These are phyloP conservation scores for Coemansia biformis DNA, from an alignment of 192 early-diverging fungal species.

Conservation along the genomic window DNA sequence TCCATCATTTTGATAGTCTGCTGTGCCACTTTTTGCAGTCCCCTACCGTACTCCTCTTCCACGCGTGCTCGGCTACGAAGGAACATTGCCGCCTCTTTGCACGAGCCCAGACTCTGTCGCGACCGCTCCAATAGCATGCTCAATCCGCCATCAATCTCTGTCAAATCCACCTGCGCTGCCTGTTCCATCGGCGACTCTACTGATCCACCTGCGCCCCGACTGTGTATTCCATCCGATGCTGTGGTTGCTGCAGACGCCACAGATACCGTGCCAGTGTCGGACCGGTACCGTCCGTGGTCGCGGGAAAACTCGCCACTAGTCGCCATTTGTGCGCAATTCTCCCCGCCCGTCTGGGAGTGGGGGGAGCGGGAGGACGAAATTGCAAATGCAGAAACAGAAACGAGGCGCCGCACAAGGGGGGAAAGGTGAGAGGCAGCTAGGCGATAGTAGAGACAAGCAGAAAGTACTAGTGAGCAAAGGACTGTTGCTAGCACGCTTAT, in stretches of 20 bases:
- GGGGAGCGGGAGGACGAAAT: background rate
- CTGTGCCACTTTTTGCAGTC: slow-evolving; percentile 72
- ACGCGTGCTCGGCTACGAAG: slow-evolving; percentile 83
- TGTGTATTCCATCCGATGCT: slow-evolving; percentile 17
- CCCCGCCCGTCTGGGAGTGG: too few relatives aligned
- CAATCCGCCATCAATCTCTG: slow-evolving; percentile 46
- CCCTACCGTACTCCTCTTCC: slow-evolving; percentile 85
- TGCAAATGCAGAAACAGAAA: background rate
- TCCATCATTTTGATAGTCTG: slow-evolving; percentile 56
- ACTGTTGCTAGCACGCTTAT: too few relatives aligned
- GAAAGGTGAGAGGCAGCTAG: too few relatives aligned
- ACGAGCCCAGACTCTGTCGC: slow-evolving; percentile 40
- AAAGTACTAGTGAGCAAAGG: too few relatives aligned
- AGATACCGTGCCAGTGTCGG: slow-evolving; percentile 10
- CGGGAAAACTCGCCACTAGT: slow-evolving; percentile 2
- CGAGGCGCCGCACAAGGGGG: too few relatives aligned
- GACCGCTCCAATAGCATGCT: slow-evolving; percentile 44
- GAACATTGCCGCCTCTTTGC: slow-evolving; percentile 65
- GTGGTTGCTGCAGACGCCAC: slow-evolving; percentile 11
- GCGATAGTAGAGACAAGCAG: too few relatives aligned
- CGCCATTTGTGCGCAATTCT: slow-evolving; percentile 8
- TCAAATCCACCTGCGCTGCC: slow-evolving; percentile 42
- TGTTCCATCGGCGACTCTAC: background rate
- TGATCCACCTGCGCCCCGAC: slow-evolving; percentile 5
- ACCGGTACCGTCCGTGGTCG: background rate